Conservation (phyloP, 345 rosid species). For the Salix exigua region DNA sequence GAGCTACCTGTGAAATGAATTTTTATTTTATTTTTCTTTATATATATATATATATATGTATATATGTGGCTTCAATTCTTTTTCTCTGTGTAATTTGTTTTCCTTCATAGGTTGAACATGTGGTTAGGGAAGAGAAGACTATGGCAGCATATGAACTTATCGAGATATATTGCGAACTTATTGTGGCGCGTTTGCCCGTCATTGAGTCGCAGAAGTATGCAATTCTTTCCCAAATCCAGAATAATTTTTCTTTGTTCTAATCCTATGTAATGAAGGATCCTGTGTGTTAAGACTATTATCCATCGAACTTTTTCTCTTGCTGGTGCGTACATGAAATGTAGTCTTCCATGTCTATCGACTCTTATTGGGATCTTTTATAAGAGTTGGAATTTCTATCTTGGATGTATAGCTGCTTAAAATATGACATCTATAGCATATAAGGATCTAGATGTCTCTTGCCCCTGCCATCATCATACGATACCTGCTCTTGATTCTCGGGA, state of each 20-base stretch:
- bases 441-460: not conserved
- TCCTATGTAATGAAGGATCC: no score
- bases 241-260: not conserved
- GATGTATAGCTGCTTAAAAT: not conserved
- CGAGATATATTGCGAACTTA: conserved; percentile 72
- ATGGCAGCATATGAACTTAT: conserved; percentile 77
- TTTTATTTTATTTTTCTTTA: not conserved
- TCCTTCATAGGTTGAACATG: conserved; percentile 78
- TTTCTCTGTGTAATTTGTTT: no score
- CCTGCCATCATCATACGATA: not conserved
- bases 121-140: conserved; percentile 84
- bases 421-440: not conserved
- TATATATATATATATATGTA: not conserved
- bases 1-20: not conserved
- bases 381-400: not conserved
- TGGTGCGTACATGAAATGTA: not conserved
- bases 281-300: not conserved
- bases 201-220: conserved; percentile 85
- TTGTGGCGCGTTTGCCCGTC: conserved; percentile 68
- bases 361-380: no score
- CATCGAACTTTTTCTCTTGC: not conserved
- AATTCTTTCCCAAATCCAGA: not conserved
- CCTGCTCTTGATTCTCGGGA: not conserved
- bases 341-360: not conserved
- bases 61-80: not conserved